These are phyloP conservation scores for Tolypocladium sp. DNA, from an alignment of 2,329 filamentous ascomycete species.

Conservation along the genomic window DNA sequence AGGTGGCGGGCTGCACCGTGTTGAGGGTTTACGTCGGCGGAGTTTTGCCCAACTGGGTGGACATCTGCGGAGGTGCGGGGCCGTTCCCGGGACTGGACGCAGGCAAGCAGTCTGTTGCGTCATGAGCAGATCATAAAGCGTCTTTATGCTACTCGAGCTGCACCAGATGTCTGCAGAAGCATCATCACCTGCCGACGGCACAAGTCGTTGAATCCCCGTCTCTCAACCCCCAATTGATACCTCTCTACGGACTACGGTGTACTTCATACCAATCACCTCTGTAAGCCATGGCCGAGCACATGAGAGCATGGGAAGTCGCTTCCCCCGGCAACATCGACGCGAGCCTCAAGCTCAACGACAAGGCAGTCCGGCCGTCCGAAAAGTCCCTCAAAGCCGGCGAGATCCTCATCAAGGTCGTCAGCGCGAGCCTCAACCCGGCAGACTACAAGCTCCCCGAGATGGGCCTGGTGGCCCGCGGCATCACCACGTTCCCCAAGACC, in stretches of 20 bases:
- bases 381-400: conserved; percentile 16
- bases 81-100: neutral
- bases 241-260: neutral
- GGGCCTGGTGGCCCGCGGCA: conserved; percentile 23
- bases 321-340: conserved; percentile 14
- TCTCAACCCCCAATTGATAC: neutral
- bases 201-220: neutral
- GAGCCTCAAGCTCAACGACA: conserved; percentile 12
- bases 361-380: conserved; percentile 1
- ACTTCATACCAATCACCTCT: neutral
- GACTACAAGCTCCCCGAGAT: conserved; percentile 40
- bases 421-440: conserved; percentile 36
- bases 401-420: conserved; percentile 33
- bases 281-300: conserved; percentile 9
- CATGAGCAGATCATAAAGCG: neutral
- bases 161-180: neutral
- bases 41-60: neutral
- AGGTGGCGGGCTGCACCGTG: too few species aligned
- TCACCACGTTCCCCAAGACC: conserved; percentile 27
- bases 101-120: neutral
- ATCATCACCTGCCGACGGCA: neutral
- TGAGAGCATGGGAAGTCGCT: conserved; percentile 19
- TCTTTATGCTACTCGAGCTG: neutral
- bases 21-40: neutral
- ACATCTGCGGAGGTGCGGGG: neutral